Evolutionary conservation across 1,284 basidiomycete species (phyloP), one percentile per base, ranked within the genome.

Genomic region (Quambalaria eucalypti): DNA sequence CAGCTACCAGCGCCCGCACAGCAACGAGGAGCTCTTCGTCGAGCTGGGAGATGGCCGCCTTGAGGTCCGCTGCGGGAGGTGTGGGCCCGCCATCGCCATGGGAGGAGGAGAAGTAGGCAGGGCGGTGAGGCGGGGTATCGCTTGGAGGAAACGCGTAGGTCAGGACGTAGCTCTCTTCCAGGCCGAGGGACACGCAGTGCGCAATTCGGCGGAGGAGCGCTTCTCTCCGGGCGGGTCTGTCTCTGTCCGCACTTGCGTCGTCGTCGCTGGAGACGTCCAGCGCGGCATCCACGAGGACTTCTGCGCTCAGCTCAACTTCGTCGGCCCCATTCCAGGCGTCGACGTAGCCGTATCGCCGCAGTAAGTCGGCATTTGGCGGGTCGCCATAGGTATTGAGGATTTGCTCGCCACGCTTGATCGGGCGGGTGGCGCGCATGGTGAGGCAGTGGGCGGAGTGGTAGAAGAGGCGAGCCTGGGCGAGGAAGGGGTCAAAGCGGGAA

Each of bases 301-400:
- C 85, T 8, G 88, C 89, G 19, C 82, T 82, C 26, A 98, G 78
- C 71, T 96, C 90, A 14, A 87, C 87, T 12, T 91, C 80, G 65
- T 97, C 93, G 29, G 83, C 85, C 1, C 88, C 88, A 74, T 96
- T 97, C 1, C 87, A 85, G 39, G 85, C 75, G 77, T 98, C 95
- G 48, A 96, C 86, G 71, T 97, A 88, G 0, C 93, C 93, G 71
- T 96, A 98, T 50, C 89, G 84, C 48, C 95, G 84, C 21, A 98
- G 81, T 1, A 99, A 82, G 66, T 95, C 91, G n/a, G 87, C 84
- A 73, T 98, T 98, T 2, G 93, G 90, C 7, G 85, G 87, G 69
- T 95, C 87, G 25, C 87, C 90, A 75, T 97, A 98, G 5, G 48
- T 97, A 76, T 98, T 98, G 82, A 73, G 76, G 56, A 99, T 90